Conservation (phyloP, 352 stramenopile species). For the Blastocystis sp. region DNA sequence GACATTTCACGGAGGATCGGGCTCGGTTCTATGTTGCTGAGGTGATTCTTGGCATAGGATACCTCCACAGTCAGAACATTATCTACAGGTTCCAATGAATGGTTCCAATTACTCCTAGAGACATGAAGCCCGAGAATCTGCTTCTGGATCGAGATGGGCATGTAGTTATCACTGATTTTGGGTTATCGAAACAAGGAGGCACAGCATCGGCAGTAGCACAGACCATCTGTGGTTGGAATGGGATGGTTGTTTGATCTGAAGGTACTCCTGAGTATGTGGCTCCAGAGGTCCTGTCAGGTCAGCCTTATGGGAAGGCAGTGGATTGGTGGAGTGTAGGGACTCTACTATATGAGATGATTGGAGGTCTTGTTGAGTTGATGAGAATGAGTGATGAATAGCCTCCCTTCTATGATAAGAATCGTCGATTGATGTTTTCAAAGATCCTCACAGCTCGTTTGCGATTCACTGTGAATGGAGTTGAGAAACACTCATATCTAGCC, state of each 20-base stretch:
- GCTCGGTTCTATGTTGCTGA: conserved; percentile 87
- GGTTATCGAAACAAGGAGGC: conserved; percentile 84
- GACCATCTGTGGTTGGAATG: conserved; percentile 75
- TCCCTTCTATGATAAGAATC: conserved; percentile 89
- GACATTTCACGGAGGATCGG: conserved; percentile 88
- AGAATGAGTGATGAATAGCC: conserved; percentile 74
- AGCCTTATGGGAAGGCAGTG: conserved; percentile 72
- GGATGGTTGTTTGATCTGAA: conserved; percentile 86
- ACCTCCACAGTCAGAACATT: conserved; percentile 85
- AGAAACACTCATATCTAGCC: background rate
- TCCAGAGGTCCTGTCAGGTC: conserved; percentile 78
- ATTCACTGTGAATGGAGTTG: background rate
- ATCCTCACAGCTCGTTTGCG: conserved; percentile 73
- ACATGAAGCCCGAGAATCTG: conserved; percentile 92
- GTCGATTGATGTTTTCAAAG: conserved; percentile 89
- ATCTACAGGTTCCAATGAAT: conserved; percentile 86
- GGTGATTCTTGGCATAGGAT: conserved; percentile 87
- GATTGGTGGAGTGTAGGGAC: conserved; percentile 86
- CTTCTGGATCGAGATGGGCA: conserved; percentile 85
- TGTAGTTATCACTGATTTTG: conserved; percentile 87
- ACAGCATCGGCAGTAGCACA: conserved; percentile 79
- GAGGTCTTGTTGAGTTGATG: conserved; percentile 72
- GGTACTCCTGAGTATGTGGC: conserved; percentile 83
- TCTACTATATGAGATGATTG: conserved; percentile 90
- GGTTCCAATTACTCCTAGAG: conserved; percentile 70